Evolutionary conservation across 495 filamentous ascomycete species (phyloP).

Genomic region (Symbiotaphrina buchneri): DNA sequence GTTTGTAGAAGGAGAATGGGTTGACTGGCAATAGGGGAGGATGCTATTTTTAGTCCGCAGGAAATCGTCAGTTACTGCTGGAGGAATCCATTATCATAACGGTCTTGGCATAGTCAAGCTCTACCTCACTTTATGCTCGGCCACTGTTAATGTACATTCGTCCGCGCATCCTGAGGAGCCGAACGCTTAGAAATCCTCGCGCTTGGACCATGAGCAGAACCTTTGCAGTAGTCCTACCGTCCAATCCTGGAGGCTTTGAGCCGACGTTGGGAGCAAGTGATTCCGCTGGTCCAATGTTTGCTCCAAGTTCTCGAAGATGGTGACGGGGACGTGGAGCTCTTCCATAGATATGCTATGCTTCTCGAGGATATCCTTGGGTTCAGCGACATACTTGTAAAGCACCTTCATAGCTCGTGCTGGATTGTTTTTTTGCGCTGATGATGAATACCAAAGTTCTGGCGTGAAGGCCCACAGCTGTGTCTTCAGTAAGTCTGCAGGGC

Average conservation of each 20-base stretch:
- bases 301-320: conserved; percentile 21
- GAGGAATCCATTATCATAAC: too few relatives aligned
- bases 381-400: conserved; percentile 27
- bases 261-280: conserved; percentile 26
- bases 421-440: conserved; percentile 4
- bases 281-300: conserved; percentile 24
- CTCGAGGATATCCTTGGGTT: conserved; percentile 30
- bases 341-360: conserved; percentile 32
- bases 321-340: conserved; percentile 34
- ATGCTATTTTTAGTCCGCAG: too few relatives aligned
- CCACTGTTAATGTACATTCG: too few relatives aligned
- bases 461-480: conserved; percentile 49
- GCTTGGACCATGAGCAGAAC: conserved; percentile 6
- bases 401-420: conserved; percentile 40
- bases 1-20: too few relatives aligned
- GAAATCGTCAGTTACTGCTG: too few relatives aligned
- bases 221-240: conserved; percentile 37
- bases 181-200: not conserved
- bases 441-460: conserved; percentile 34
- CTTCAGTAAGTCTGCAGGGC: conserved; percentile 10
- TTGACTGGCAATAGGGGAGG: too few relatives aligned
- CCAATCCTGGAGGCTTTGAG: conserved; percentile 38
- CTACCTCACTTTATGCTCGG: too few relatives aligned
- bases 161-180: too few relatives aligned
- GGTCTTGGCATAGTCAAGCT: too few relatives aligned